These are phyloP conservation scores for Cyamopsis tetragonoloba DNA, from an alignment of 306 rosid genomes.

Conservation along the genomic window DNA sequence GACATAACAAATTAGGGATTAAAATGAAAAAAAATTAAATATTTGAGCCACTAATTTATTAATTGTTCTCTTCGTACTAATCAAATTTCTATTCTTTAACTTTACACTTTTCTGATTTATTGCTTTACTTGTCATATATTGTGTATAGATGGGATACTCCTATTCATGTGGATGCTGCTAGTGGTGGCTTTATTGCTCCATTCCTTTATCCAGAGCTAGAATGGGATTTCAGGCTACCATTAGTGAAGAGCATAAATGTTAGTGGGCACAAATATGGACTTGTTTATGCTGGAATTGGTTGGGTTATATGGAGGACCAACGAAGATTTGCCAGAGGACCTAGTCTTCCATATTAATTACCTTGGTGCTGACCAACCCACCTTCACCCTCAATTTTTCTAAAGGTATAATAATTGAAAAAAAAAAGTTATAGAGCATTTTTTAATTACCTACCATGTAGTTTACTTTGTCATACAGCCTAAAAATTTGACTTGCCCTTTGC, in stretches of 20 bases:
- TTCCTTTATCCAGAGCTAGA: conserved; percentile 72
- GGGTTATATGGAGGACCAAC: conserved; percentile 63
- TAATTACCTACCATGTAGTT: neutral
- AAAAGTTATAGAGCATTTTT: no score
- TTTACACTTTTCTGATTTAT: neutral
- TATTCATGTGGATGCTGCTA: conserved; percentile 82
- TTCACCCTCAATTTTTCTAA: conserved; percentile 48
- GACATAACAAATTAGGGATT: no score
- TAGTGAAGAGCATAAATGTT: conserved; percentile 85
- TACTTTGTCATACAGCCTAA: neutral
- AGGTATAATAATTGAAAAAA: no score
- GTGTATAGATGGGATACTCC: conserved; percentile 67
- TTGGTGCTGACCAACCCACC: conserved; percentile 47
- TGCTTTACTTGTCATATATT: neutral
- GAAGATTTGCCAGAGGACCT: conserved; percentile 64
- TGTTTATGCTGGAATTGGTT: conserved; percentile 81
- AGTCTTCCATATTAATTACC: conserved; percentile 51
- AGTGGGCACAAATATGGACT: conserved; percentile 86
- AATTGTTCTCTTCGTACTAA: neutral
- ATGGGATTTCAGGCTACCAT: conserved; percentile 79
- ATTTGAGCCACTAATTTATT: no score
- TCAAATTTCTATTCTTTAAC: neutral
- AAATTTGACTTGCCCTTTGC: neutral
- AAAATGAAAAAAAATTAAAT: no score
- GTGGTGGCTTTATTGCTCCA: conserved; percentile 84